phyloP scores from a whole-genome alignment of 192 early-diverging fungal genomes.

The Chytriomyces confervae region DNA sequence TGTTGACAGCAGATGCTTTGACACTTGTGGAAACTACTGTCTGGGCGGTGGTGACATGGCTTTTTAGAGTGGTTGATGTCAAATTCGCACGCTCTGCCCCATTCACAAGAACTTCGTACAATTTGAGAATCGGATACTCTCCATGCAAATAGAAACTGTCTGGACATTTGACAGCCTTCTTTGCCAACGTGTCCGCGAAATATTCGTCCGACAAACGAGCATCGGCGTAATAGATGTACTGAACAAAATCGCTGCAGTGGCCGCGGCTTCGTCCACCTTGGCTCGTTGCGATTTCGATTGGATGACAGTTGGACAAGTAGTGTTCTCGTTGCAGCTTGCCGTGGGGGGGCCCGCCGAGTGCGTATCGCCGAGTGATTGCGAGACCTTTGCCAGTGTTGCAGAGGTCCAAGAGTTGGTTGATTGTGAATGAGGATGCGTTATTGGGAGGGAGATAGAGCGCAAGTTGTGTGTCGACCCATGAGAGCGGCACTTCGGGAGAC shows the following conservation, averaged over 20 bases:
- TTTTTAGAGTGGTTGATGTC: too few species aligned
- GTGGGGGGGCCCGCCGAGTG: neutral
- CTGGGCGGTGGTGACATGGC: too few species aligned
- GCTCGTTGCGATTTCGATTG: constrained; percentile 9
- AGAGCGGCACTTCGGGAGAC: too few species aligned
- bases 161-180: constrained; percentile 16
- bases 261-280: constrained; percentile 8
- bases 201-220: constrained; percentile 1
- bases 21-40: too few species aligned
- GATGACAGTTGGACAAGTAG: constrained; percentile 2
- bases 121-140: constrained; percentile 10
- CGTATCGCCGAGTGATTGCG: neutral
- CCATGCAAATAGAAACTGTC: constrained; percentile 10
- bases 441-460: too few species aligned
- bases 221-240: constrained; percentile 24
- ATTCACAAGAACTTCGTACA: too few species aligned
- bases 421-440: neutral
- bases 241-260: constrained; percentile 29
- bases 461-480: too few species aligned
- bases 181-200: neutral
- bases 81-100: too few species aligned
- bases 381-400: neutral
- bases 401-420: neutral
- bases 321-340: neutral
- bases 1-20: too few species aligned